Conservation (phyloP, 495 filamentous ascomycete genomes). For the Hypomontagnella monticulosa region DNA sequence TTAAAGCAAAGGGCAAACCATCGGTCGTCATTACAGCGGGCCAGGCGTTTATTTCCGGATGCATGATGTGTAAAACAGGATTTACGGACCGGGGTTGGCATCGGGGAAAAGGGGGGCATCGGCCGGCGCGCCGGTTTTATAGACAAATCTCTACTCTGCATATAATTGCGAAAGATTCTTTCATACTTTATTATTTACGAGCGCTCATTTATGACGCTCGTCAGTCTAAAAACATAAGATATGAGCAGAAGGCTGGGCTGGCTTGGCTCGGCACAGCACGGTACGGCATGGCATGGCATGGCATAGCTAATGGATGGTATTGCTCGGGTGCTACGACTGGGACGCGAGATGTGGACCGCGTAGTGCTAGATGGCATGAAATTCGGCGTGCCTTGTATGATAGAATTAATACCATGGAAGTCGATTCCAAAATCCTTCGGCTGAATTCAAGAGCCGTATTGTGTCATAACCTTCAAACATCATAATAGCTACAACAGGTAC, state of each 20-base stretch:
- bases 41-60: constrained; percentile 36
- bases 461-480: no score
- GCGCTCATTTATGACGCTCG: not conserved
- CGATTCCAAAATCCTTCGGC: constrained; percentile 6
- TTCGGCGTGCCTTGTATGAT: constrained; percentile 32
- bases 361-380: constrained; percentile 7
- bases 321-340: constrained; percentile 6
- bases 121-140: constrained; percentile 43
- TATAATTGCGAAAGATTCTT: constrained; percentile 42
- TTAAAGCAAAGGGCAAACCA: constrained; percentile 37
- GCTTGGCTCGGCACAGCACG: no score
- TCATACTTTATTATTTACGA: constrained; percentile 19
- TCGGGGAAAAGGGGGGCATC: constrained; percentile 31
- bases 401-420: constrained; percentile 37
- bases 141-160: constrained; percentile 50
- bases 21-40: constrained; percentile 21
- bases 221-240: no score
- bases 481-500: no score
- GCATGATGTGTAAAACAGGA: constrained; percentile 26
- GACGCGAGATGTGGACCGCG: constrained; percentile 4
- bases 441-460: no score
- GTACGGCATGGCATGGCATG: constrained; percentile 14
- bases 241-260: no score
- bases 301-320: constrained; percentile 16
- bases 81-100: constrained; percentile 28